These are phyloP conservation scores for Excoecaria agallocha DNA, from an alignment of 345 rosid genomes.

Conservation along the genomic window DNA sequence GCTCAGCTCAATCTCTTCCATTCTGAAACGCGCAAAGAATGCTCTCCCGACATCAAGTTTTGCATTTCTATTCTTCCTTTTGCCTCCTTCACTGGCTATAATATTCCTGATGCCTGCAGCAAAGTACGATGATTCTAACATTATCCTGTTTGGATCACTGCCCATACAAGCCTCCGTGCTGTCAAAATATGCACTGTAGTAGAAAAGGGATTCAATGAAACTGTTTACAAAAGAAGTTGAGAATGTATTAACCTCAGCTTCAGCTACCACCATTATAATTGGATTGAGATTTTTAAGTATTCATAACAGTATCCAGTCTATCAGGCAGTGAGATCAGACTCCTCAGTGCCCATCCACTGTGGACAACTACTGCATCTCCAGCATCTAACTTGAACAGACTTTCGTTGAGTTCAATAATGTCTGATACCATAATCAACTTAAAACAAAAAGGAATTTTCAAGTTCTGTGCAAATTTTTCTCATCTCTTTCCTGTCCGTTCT, in stretches of 20 bases:
- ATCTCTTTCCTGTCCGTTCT: slow-evolving; percentile 44
- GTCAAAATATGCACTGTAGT: slow-evolving; percentile 40
- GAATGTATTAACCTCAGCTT: slow-evolving; percentile 44
- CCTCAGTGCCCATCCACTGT: slow-evolving; percentile 14
- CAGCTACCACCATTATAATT: slow-evolving; percentile 43
- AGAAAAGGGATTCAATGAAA: slow-evolving; percentile 44
- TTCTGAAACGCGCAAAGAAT: slow-evolving; percentile 36
- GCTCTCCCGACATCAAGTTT: slow-evolving; percentile 49
- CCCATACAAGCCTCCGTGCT: slow-evolving; percentile 37
- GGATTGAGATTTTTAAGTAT: slow-evolving; percentile 36
- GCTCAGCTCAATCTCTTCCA: slow-evolving; percentile 45
- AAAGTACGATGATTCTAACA: slow-evolving; percentile 24
- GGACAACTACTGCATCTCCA: slow-evolving; percentile 40
- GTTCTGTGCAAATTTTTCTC: slow-evolving; percentile 36
- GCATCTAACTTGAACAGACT: slow-evolving; percentile 35
- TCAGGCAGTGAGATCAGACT: slow-evolving; percentile 32
- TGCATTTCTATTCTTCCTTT: slow-evolving; percentile 38
- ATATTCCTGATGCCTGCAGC: slow-evolving; percentile 33
- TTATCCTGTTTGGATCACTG: slow-evolving; percentile 24
- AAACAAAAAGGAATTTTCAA: slow-evolving; percentile 42
- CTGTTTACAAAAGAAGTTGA: slow-evolving; percentile 46
- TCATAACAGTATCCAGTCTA: slow-evolving; percentile 44
- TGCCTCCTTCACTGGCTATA: slow-evolving; percentile 41
- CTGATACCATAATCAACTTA: slow-evolving; percentile 43
- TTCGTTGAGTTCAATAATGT: slow-evolving; percentile 43